Percentiles rank a stretch among this genome's conserved stretches.
Conservation (phyloP, 768 basidiomycete species). For the Ramaria sp. region DNA sequence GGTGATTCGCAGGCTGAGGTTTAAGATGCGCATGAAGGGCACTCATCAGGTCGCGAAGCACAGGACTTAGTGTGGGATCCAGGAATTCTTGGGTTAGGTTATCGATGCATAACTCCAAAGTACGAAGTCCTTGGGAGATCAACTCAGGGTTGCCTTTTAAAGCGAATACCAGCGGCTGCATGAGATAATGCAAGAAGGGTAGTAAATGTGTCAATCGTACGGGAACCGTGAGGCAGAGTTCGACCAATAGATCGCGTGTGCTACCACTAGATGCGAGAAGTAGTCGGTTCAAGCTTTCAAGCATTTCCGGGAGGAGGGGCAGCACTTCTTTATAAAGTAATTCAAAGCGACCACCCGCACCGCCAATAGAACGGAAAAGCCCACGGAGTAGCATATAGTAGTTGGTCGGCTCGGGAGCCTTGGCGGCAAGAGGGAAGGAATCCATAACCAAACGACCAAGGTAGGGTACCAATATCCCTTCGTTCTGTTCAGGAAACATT, state of each 20-base stretch:
- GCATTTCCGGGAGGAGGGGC: slow-evolving; percentile 92
- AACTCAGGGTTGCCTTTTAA: slow-evolving; percentile 80
- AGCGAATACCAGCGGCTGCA: slow-evolving; percentile 92
- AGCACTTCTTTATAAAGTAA: slow-evolving; percentile 92
- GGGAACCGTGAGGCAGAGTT: slow-evolving; percentile 94
- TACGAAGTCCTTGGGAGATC: slow-evolving; percentile 90
- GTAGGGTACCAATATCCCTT: slow-evolving; percentile 88
- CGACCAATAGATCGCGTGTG: slow-evolving; percentile 89
- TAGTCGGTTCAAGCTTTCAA: slow-evolving; percentile 88
- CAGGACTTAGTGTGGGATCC: slow-evolving; percentile 88
- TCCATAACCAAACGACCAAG: slow-evolving; percentile 91
- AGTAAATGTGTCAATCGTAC: slow-evolving; percentile 90
- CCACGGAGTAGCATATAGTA: slow-evolving; percentile 89
- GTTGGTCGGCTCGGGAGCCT: slow-evolving; percentile 80
- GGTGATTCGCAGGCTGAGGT: slow-evolving; percentile 80
- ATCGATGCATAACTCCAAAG: slow-evolving; percentile 97
- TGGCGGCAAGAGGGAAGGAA: slow-evolving; percentile 89
- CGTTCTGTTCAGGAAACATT: slow-evolving; percentile 62
- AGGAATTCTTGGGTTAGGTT: slow-evolving; percentile 97
- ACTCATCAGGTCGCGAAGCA: slow-evolving; percentile 88
- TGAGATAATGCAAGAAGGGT: slow-evolving; percentile 88
- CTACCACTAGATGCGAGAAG: slow-evolving; percentile 69
- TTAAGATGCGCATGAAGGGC: slow-evolving; percentile 86
- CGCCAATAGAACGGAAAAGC: slow-evolving; percentile 87
- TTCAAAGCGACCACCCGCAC: slow-evolving; percentile 88